A percentile compares a stretch with the other conserved stretches of the same genome.
Evolutionary conservation across 2,329 filamentous ascomycete species (phyloP).

Genomic region (Metarhizium robertsii): DNA sequence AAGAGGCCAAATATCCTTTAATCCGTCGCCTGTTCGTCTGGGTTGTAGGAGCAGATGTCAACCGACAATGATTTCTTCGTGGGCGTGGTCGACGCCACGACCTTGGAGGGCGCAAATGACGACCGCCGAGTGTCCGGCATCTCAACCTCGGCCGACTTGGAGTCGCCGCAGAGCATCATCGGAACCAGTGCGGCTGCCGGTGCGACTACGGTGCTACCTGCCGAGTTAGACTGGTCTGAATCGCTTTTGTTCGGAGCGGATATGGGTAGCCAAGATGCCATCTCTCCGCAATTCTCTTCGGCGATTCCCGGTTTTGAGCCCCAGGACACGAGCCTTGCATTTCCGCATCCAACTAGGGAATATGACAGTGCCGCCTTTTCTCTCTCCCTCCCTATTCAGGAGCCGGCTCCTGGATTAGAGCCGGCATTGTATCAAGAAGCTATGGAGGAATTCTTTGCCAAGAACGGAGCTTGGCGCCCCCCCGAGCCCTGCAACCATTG

Average conservation of each 20-base stretch:
- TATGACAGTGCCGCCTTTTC: not conserved
- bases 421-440: conserved; percentile 9
- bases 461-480: conserved; percentile 32
- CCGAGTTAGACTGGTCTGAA: conserved; percentile 7
- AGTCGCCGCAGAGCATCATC: not conserved
- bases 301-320: conserved; percentile 1
- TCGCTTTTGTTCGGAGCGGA: conserved; percentile 5
- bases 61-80: conserved; percentile 3
- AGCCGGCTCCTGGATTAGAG: not conserved
- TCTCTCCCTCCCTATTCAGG: not conserved
- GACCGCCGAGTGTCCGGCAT: not conserved
- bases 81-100: conserved; percentile 3
- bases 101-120: no score
- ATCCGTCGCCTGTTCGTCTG: not conserved
- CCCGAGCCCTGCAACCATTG: conserved; percentile 35
- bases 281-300: not conserved
- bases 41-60: conserved; percentile 2
- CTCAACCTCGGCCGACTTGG: not conserved
- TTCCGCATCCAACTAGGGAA: not conserved
- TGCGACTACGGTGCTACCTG: not conserved
- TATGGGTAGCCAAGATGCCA: not conserved
- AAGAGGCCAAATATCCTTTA: not conserved
- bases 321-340: conserved; percentile 1
- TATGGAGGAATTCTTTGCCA: conserved; percentile 28
- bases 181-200: not conserved